phyloP scores from a whole-genome alignment of 192 early-diverging fungal genomes.

The Coemansia sp. region DNA sequence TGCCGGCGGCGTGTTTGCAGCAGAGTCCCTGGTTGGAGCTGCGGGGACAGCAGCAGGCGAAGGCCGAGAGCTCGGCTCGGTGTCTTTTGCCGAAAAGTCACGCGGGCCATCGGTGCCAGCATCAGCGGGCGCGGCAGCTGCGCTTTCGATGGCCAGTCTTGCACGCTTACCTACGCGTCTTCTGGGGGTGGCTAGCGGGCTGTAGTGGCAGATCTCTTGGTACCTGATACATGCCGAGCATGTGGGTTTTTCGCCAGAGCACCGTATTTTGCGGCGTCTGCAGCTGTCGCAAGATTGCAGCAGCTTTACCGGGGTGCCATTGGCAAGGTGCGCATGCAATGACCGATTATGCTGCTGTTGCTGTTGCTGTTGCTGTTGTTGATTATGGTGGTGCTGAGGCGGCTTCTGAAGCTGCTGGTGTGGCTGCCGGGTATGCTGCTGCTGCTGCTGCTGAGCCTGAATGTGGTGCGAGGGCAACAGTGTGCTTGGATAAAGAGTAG shows the following conservation, averaged over 20 bases:
- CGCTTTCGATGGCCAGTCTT: conserved; percentile 5
- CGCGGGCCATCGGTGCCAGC: not conserved
- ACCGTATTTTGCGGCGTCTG: conserved; percentile 52
- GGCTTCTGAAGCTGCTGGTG: conserved; percentile 6
- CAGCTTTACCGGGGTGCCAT: conserved; percentile 29
- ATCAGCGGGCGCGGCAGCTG: not conserved
- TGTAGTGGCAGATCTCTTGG: conserved; percentile 56
- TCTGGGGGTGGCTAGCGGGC: conserved; percentile 50
- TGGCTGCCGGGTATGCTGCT: not conserved
- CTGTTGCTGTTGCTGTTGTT: conserved; percentile 11
- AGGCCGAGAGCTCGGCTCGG: conserved; percentile 3
- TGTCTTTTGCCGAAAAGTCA: not conserved
- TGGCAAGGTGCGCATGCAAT: conserved; percentile 1
- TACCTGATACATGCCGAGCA: conserved; percentile 53
- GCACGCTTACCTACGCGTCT: conserved; percentile 36
- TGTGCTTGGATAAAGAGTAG: conserved; percentile 28
- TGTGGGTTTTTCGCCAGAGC: conserved; percentile 53
- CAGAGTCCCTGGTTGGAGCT: not conserved
- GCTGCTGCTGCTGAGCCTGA: not conserved
- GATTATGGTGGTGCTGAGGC: conserved; percentile 9
- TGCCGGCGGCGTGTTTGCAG: not conserved
- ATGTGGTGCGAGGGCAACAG: conserved; percentile 29
- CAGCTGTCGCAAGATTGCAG: conserved; percentile 57
- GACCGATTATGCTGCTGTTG: conserved; percentile 10
- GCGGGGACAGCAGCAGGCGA: not conserved